A percentile compares a stretch with the other conserved stretches of the same genome.
phyloP scores from a whole-genome alignment of 495 filamentous ascomycete species.

The Xanthoparmelia taractica region DNA sequence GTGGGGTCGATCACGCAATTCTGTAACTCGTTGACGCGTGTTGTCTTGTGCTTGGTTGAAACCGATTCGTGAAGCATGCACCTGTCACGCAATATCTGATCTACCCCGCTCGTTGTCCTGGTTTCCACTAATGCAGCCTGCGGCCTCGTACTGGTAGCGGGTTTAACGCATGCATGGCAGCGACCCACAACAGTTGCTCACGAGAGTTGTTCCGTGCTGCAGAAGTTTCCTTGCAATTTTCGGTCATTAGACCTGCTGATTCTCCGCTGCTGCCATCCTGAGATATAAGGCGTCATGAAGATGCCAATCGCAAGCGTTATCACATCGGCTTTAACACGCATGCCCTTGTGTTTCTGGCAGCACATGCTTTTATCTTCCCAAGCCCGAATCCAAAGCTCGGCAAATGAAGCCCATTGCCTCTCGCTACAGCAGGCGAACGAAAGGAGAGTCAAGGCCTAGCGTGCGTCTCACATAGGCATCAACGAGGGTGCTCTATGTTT shows the following conservation, averaged over 20 bases:
- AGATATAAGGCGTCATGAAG: background rate
- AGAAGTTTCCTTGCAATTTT: too few relatives aligned
- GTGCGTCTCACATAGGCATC: background rate
- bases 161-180: too few relatives aligned
- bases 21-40: background rate
- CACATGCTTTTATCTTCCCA: background rate
- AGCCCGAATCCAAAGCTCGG: background rate
- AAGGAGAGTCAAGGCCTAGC: background rate
- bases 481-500: background rate
- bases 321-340: too few relatives aligned
- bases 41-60: background rate
- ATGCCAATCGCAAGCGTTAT: background rate
- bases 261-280: background rate
- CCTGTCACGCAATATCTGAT: background rate
- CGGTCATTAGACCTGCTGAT: background rate
- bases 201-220: background rate
- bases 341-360: background rate
- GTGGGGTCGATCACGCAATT: conserved; percentile 17
- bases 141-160: too few relatives aligned
- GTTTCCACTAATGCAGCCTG: background rate
- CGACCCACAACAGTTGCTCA: background rate
- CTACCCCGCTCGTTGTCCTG: background rate
- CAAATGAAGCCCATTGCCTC: background rate
- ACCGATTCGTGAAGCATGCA: background rate
- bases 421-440: too few relatives aligned